These are phyloP conservation scores for Cordyceps farinosa DNA, from an alignment of 2,329 filamentous ascomycete species.

Conservation along the genomic window DNA sequence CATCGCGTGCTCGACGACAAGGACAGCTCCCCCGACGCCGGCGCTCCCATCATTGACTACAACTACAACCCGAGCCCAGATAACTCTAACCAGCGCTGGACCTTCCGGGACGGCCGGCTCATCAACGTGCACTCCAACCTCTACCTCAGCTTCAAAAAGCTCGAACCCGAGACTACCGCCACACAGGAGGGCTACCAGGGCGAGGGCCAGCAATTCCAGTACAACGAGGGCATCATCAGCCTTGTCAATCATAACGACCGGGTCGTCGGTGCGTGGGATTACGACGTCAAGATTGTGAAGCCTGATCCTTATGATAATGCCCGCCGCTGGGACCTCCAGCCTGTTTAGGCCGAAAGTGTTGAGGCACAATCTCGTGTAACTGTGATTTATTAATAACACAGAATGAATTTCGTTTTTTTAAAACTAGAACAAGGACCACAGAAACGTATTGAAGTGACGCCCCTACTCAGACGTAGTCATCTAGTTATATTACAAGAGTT, in stretches of 20 bases:
- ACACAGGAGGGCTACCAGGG: neutral
- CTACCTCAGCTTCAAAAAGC: neutral
- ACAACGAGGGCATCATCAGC: neutral
- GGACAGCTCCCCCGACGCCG: neutral
- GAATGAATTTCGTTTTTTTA: no score
- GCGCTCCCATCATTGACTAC: neutral
- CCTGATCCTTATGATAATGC: neutral
- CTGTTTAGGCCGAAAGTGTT: neutral
- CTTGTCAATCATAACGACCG: neutral
- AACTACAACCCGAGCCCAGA: neutral
- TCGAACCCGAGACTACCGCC: neutral
- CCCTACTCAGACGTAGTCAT: no score
- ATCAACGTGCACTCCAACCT: rapidly evolving
- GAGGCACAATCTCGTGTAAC: neutral
- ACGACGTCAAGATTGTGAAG: neutral
- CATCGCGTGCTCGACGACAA: neutral
- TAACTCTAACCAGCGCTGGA: neutral
- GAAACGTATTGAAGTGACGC: no score
- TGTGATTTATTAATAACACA: no score
- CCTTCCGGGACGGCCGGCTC: neutral
- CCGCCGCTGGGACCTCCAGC: neutral
- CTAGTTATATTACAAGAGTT: no score
- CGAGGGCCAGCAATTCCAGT: neutral
- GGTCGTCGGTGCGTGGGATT: neutral
- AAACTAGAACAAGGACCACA: no score